These are phyloP conservation scores for Syncephalastrum sp. DNA, from an alignment of 371 early-diverging fungal genomes.

Conservation along the genomic window DNA sequence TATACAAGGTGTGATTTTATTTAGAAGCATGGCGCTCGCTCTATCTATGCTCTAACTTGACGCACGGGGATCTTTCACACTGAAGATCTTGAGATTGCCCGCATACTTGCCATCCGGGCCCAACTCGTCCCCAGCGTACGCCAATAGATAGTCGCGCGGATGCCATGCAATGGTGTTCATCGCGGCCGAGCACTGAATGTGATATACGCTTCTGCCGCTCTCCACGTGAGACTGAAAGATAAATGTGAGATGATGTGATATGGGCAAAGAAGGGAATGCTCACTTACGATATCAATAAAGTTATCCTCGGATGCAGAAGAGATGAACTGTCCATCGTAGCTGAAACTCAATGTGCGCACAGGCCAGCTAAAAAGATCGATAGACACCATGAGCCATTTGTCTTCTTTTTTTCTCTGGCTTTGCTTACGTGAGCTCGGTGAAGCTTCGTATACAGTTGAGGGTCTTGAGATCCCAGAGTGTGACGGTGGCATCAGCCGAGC, in stretches of 20 bases:
- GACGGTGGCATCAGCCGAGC: constrained; percentile 76
- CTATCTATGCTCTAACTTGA: too few species aligned
- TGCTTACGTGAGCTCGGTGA: constrained; percentile 68
- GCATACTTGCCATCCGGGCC: constrained; percentile 43
- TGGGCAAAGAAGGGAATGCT: background rate
- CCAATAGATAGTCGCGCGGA: constrained; percentile 74
- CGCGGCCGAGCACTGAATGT: constrained; percentile 66
- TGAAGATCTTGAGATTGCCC: constrained; percentile 48
- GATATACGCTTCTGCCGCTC: constrained; percentile 71
- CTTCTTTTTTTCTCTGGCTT: background rate
- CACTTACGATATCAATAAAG: constrained; percentile 73
- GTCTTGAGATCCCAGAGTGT: constrained; percentile 77
- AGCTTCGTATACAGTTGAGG: constrained; percentile 62
- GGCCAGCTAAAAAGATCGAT: constrained; percentile 63
- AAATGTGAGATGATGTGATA: background rate
- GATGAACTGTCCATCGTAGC: constrained; percentile 80
- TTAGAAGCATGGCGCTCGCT: too few species aligned
- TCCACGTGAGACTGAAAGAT: constrained; percentile 71
- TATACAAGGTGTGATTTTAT: too few species aligned
- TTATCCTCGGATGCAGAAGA: constrained; percentile 84
- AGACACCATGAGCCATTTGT: background rate
- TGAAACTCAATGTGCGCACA: constrained; percentile 81
- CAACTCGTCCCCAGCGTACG: constrained; percentile 81
- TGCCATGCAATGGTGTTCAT: constrained; percentile 87
- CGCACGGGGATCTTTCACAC: constrained; percentile 29